Evolutionary conservation across 2,329 filamentous ascomycete genomes (phyloP).

Genomic region (Immersiporthe knoxdaviesiana): DNA sequence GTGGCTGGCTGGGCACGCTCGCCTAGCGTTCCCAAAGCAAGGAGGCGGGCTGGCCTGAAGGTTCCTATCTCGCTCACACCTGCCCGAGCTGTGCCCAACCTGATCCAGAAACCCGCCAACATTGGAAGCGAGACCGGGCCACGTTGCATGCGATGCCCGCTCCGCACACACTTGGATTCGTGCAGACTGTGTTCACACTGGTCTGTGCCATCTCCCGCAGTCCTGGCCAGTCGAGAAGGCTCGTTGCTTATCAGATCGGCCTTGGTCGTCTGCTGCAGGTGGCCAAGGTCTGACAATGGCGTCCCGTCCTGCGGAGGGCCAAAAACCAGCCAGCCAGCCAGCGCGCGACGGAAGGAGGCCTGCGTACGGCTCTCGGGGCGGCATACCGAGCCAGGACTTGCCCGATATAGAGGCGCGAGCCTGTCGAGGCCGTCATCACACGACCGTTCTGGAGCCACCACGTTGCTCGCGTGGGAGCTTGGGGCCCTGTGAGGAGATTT

Average conservation of each 20-base stretch:
- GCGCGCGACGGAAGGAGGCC: constrained; percentile 3
- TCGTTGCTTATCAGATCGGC: background rate
- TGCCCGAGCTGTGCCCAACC: constrained; percentile 6
- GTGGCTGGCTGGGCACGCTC: background rate
- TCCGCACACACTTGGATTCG: constrained; percentile 16
- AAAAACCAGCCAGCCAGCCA: background rate
- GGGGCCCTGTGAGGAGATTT: constrained; percentile 1
- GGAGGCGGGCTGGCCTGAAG: background rate
- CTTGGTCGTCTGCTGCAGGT: background rate
- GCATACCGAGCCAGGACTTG: constrained; percentile 27
- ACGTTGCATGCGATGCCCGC: background rate
- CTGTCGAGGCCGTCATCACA: constrained; percentile 17
- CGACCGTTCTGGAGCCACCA: background rate
- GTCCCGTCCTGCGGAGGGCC: constrained; percentile 14
- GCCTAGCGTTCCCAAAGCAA: background rate
- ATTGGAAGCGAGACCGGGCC: background rate
- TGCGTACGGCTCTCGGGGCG: constrained; percentile 27
- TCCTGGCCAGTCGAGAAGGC: background rate
- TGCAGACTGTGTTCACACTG: constrained; percentile 27
- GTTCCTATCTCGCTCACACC: constrained; percentile 1
- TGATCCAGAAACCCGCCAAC: background rate
- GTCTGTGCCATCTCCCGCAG: constrained; percentile 5
- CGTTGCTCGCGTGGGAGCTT: background rate
- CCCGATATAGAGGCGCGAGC: constrained; percentile 25
- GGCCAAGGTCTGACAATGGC: constrained; percentile 12